These are phyloP conservation scores for Selaginella tamariscina DNA, from an alignment of 75 land plant species.

Conservation along the genomic window DNA sequence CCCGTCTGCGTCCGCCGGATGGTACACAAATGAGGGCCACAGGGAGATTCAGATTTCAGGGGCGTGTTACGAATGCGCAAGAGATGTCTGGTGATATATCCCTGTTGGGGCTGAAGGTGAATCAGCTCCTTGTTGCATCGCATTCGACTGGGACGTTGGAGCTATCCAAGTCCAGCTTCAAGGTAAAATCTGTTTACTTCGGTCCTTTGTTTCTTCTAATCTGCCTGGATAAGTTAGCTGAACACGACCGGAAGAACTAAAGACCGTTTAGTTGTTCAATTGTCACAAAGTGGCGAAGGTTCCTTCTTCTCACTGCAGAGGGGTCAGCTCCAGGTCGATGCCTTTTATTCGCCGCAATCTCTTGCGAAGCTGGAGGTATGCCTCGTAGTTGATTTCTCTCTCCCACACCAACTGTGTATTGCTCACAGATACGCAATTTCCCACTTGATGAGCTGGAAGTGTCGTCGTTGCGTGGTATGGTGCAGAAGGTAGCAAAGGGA, in stretches of 20 bases:
- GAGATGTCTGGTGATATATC: conserved; percentile 68
- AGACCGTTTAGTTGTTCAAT: conserved; percentile 47
- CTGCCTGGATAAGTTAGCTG: conserved; percentile 33
- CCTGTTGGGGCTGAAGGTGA: conserved; percentile 74
- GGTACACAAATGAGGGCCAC: conserved; percentile 65
- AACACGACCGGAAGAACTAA: conserved; percentile 75
- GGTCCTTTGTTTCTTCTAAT: too few species aligned
- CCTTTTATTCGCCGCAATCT: conserved; percentile 46
- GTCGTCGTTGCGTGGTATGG: conserved; percentile 79
- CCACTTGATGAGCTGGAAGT: conserved; percentile 97
- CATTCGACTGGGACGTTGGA: conserved; percentile 60
- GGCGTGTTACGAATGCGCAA: conserved; percentile 40
- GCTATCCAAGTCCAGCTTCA: conserved; percentile 42
- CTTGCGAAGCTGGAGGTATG: conserved; percentile 82
- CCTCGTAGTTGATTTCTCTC: too few species aligned
- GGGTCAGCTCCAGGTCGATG: conserved; percentile 64
- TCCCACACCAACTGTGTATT: conserved; percentile 1
- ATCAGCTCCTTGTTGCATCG: conserved; percentile 86
- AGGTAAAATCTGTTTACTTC: conserved; percentile 38
- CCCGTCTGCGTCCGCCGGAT: conserved; percentile 39
- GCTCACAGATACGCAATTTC: conserved; percentile 64
- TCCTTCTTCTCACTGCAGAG: conserved; percentile 61
- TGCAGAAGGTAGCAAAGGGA: conserved; percentile 55
- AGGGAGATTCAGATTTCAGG: conserved; percentile 81
- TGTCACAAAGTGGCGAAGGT: conserved; percentile 13